Percentiles rank a stretch among this genome's conserved stretches.
These are phyloP conservation scores for Chenopodium berlandieri DNA, from an alignment of 148 eudicot species.

Conservation along the genomic window DNA sequence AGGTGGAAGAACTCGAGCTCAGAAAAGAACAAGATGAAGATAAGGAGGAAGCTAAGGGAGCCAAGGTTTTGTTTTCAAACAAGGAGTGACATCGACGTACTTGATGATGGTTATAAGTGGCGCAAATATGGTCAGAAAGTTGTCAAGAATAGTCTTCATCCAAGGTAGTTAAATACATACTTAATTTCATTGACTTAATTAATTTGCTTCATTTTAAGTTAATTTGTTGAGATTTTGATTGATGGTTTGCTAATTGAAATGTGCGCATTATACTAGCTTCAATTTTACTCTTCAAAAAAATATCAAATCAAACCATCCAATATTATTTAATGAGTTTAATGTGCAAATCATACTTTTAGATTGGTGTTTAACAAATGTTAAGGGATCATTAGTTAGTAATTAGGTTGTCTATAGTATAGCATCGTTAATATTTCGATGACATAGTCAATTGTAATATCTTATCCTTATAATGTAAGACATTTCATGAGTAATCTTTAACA, in stretches of 20 bases:
- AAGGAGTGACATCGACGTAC: slow-evolving; percentile 83
- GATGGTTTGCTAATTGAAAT: neutral
- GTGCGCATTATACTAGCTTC: neutral
- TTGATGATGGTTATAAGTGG: slow-evolving; percentile 92
- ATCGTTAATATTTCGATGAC: too few species aligned
- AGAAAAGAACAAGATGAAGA: slow-evolving; percentile 41
- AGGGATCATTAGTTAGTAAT: neutral
- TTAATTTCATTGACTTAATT: neutral
- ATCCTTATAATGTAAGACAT: too few species aligned
- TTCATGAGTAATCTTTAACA: too few species aligned
- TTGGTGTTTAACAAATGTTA: neutral
- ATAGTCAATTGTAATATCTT: too few species aligned
- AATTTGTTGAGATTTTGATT: slow-evolving; percentile 5
- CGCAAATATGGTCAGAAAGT: slow-evolving; percentile 86
- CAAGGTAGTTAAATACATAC: slow-evolving; percentile 16
- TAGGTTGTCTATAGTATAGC: too few species aligned
- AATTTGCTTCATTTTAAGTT: neutral
- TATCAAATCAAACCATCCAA: neutral
- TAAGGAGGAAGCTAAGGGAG: slow-evolving; percentile 78
- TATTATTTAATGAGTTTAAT: neutral
- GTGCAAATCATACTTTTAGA: neutral
- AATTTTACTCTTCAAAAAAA: neutral
- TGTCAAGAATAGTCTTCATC: slow-evolving; percentile 86
- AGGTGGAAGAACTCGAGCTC: slow-evolving; percentile 21
- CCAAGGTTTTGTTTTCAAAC: slow-evolving; percentile 91